These are phyloP conservation scores for Aspergillus tamarii DNA, from an alignment of 2,329 filamentous ascomycete species.

Conservation along the genomic window DNA sequence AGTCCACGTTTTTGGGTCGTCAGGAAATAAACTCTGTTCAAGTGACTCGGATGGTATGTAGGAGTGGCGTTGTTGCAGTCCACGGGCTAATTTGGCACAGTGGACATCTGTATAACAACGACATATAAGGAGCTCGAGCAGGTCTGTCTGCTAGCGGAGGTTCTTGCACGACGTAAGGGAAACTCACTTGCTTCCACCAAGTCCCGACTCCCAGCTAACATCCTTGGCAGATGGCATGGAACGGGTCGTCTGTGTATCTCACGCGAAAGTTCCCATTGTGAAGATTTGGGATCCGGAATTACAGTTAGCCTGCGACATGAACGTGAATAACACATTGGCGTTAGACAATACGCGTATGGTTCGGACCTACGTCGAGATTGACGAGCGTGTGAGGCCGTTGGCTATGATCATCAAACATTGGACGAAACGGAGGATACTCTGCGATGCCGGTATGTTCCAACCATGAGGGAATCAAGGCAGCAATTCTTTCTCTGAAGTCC, in stretches of 20 bases:
- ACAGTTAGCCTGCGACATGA: constrained; percentile 90
- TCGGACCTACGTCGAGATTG: constrained; percentile 91
- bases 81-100: constrained; percentile 52
- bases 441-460: constrained; percentile 80
- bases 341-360: constrained; percentile 98
- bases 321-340: constrained; percentile 95
- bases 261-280: constrained; percentile 96
- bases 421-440: constrained; percentile 89
- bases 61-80: neutral
- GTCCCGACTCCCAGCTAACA: constrained; percentile 19
- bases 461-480: neutral
- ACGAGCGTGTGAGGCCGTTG: constrained; percentile 84
- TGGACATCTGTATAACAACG: constrained; percentile 97
- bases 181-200: neutral
- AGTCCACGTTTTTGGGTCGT: constrained; percentile 96
- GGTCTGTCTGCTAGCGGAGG: constrained; percentile 86
- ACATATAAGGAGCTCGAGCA: constrained; percentile 83
- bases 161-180: constrained; percentile 78
- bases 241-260: constrained; percentile 90
- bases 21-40: constrained; percentile 90
- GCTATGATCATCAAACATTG: constrained; percentile 98
- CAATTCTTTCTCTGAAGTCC: neutral
- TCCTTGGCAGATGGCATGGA: constrained; percentile 81
- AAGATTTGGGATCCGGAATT: constrained; percentile 98
- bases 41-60: constrained; percentile 89